A percentile compares a stretch with the other conserved stretches of the same genome.
These are phyloP conservation scores for Wallacemonas sp. DNA, from an alignment of 208 protist genomes.

Conservation along the genomic window DNA sequence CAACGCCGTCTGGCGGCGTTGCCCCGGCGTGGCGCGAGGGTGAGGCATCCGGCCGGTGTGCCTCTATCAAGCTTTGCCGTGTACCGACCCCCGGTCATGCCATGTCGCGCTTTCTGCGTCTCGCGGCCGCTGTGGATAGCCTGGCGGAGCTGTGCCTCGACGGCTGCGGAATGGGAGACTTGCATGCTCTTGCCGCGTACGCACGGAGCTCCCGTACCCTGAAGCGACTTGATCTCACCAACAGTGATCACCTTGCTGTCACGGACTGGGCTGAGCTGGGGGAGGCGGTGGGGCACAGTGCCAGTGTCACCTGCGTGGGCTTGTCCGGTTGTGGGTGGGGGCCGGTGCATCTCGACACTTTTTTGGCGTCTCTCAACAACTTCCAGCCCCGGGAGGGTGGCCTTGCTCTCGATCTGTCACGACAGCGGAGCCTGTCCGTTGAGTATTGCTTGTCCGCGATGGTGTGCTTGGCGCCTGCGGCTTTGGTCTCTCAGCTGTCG, in stretches of 20 bases:
- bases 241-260: constrained; percentile 29
- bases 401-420: constrained; percentile 44
- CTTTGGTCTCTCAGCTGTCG: constrained; percentile 8
- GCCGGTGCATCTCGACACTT: constrained; percentile 22
- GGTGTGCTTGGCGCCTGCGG: background rate
- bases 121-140: constrained; percentile 19
- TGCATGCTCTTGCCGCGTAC: constrained; percentile 25
- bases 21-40: no score
- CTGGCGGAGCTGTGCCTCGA: constrained; percentile 44
- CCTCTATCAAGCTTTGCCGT: background rate
- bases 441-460: background rate
- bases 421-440: constrained; percentile 1
- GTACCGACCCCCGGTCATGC: background rate
- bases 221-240: constrained; percentile 42
- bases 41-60: background rate
- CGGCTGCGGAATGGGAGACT: constrained; percentile 29
- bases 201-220: constrained; percentile 23
- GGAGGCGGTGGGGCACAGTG: constrained; percentile 21
- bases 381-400: constrained; percentile 24
- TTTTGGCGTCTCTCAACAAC: constrained; percentile 20
- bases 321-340: constrained; percentile 43
- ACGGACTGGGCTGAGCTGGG: constrained; percentile 35
- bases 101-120: constrained; percentile 15
- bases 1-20: background rate
- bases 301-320: constrained; percentile 25